Conservation (phyloP, 2,329 filamentous ascomycete genomes). For the Canariomyces notabilis region DNA sequence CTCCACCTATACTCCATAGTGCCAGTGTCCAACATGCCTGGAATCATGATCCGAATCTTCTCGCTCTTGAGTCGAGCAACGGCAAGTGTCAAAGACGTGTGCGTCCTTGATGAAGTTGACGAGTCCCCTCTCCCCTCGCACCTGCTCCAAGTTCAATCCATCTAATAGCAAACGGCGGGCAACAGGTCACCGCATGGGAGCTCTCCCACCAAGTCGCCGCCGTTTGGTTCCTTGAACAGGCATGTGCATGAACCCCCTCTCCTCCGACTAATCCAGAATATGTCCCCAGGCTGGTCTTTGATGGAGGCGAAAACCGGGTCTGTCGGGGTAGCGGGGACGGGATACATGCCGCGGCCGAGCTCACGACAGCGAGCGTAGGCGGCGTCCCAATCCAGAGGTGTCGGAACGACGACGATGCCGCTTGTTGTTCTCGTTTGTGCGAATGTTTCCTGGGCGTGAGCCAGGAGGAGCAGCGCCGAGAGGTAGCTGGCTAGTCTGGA, state of each 20-base stretch:
- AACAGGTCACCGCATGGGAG: neutral
- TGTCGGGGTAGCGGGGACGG: neutral
- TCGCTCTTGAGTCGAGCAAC: too few relatives aligned
- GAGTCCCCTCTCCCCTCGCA: too few relatives aligned
- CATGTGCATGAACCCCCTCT: slow-evolving; percentile 2
- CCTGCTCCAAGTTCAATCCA: too few relatives aligned
- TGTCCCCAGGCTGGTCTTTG: neutral
- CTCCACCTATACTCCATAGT: too few relatives aligned
- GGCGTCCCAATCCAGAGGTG: neutral
- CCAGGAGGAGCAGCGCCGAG: too few relatives aligned
- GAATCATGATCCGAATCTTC: too few relatives aligned
- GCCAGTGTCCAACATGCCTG: too few relatives aligned
- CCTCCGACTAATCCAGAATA: slow-evolving; percentile 3
- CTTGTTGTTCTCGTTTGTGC: too few relatives aligned
- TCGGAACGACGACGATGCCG: neutral
- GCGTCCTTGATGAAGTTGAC: too few relatives aligned
- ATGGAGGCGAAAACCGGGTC: slow-evolving; percentile 1
- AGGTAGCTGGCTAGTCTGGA: too few relatives aligned
- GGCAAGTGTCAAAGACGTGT: too few relatives aligned
- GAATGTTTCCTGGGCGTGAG: too few relatives aligned
- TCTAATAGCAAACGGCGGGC: slow-evolving; percentile 7
- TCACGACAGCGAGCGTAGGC: neutral
- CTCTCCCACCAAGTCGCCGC: slow-evolving; percentile 1
- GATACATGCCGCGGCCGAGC: neutral
- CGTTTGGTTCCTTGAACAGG: neutral